phyloP scores from a whole-genome alignment of 805 yeast genomes.

The Saccharomyces mikatae region DNA sequence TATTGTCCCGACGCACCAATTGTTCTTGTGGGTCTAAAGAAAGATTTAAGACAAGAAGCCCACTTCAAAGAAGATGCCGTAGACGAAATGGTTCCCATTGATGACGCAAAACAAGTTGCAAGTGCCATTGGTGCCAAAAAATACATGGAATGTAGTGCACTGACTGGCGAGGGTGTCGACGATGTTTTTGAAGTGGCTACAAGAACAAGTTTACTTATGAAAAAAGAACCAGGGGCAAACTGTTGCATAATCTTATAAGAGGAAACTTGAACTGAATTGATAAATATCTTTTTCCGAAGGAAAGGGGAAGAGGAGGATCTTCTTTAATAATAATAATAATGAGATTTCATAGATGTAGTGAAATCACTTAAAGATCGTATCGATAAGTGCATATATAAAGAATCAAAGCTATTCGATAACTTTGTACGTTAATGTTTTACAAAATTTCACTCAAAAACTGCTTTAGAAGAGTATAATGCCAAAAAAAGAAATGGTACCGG shows the following conservation, averaged over 20 bases:
- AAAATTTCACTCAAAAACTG: neutral
- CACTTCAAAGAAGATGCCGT: constrained; percentile 30
- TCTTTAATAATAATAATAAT: neutral
- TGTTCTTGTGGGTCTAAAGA: constrained; percentile 74
- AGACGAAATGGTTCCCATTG: constrained; percentile 41
- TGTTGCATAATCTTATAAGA: constrained; percentile 31
- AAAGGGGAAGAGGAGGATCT: neutral
- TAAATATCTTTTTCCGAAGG: neutral
- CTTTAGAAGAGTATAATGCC: neutral
- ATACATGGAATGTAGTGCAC: constrained; percentile 81
- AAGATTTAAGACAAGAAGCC: constrained; percentile 49
- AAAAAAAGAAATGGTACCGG: neutral
- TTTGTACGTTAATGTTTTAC: neutral
- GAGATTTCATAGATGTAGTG: neutral
- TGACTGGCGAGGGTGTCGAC: constrained; percentile 92
- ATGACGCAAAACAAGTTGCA: constrained; percentile 63
- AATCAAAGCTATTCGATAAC: neutral
- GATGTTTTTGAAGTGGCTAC: constrained; percentile 90
- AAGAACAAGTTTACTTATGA: constrained; percentile 62
- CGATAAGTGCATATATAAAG: neutral
- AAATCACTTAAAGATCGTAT: neutral
- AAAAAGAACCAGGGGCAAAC: constrained; percentile 35
- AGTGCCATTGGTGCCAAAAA: constrained; percentile 71
- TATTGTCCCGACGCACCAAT: constrained; percentile 78
- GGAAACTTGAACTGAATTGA: neutral